Evolutionary conservation across 1,284 basidiomycete species (phyloP), one percentile per base, ranked within the genome.

Genomic region (Ganoderma resinaceum): DNA sequence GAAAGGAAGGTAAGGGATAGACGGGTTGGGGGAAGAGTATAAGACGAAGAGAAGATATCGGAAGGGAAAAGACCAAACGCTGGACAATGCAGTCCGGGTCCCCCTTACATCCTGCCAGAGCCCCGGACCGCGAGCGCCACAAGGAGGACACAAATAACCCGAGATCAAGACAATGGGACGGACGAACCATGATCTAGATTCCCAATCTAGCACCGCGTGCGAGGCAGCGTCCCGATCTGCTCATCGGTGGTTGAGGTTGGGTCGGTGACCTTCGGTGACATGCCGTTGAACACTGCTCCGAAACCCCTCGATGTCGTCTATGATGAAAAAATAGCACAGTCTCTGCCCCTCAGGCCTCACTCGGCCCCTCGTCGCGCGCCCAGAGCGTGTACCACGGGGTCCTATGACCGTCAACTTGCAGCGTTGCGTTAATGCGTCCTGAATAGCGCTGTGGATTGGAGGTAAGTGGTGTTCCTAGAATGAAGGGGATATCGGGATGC

Each of bases 41-140:
- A 60, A 37, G 33, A 40, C 35, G 60, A 63, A 55, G 59, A 62
- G 65, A 26, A 63, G 58, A 59, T 23, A 20, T 59, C 61, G 60
- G 63, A 65, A 49, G 59, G 67, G 60, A 43, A 43, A 43, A 52
- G 53, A 46, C 31, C n/a, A 16, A 43, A 64, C 57, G n/a, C 42
- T 35, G 61, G 37, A 62, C 65, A 65, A 66, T 67, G 26, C 46
- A 49, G 11, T 49, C 46, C 46, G 11, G 67, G 52, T 1, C 33
- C 40, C 37, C 52, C 66, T 70, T 68, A 60, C 63, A 66, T 72
- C 68, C n/a, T n/a, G n/a, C n/a, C n/a, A n/a, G n/a, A n/a, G n/a
- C n/a, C 60, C 23, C 31, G 65, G 65, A 33, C 49, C 33, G 35
- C 37, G n/a, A 11, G 20, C 18, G 52, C 31, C 31, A 49, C 42